Conservation (phyloP, 352 stramenopile genomes). For the Pythium folliculosum region DNA sequence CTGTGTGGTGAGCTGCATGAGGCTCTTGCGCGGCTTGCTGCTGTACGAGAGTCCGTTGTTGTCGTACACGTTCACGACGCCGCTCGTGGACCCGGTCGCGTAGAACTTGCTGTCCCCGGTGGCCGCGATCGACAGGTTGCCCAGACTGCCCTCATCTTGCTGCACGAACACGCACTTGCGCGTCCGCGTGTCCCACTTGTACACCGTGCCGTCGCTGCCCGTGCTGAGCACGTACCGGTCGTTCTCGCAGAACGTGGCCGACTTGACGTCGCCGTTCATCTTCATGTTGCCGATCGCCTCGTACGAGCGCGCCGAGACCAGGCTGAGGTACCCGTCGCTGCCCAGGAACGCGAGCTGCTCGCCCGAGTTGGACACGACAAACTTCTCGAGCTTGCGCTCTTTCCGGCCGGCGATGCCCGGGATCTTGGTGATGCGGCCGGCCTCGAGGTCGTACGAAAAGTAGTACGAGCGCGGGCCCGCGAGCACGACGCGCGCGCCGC, state of each 20-base stretch:
- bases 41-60: slow-evolving; percentile 50
- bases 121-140: slow-evolving; percentile 81
- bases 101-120: slow-evolving; percentile 69
- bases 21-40: slow-evolving; percentile 87
- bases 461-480: slow-evolving; percentile 94
- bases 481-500: slow-evolving; percentile 87
- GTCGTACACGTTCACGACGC: slow-evolving; percentile 98
- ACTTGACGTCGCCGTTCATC: slow-evolving; percentile 93
- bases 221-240: slow-evolving; percentile 92
- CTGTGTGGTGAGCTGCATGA: slow-evolving; percentile 97
- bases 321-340: slow-evolving; percentile 94
- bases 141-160: slow-evolving; percentile 83
- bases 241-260: slow-evolving; percentile 92
- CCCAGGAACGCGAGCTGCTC: slow-evolving; percentile 93
- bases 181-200: slow-evolving; percentile 95
- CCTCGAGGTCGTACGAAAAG: slow-evolving; percentile 96
- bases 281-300: slow-evolving; percentile 94
- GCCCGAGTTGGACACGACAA: slow-evolving; percentile 89
- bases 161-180: slow-evolving; percentile 79
- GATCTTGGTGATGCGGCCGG: slow-evolving; percentile 91
- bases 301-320: slow-evolving; percentile 92
- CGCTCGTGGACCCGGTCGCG: slow-evolving; percentile 94
- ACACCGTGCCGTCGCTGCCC: slow-evolving; percentile 95
- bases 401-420: slow-evolving; percentile 85
- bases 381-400: slow-evolving; percentile 92